Evolutionary conservation across 164 flowering plant species (phyloP), one percentile per base, ranked within the genome.

Genomic region (Aristolochia californica): DNA sequence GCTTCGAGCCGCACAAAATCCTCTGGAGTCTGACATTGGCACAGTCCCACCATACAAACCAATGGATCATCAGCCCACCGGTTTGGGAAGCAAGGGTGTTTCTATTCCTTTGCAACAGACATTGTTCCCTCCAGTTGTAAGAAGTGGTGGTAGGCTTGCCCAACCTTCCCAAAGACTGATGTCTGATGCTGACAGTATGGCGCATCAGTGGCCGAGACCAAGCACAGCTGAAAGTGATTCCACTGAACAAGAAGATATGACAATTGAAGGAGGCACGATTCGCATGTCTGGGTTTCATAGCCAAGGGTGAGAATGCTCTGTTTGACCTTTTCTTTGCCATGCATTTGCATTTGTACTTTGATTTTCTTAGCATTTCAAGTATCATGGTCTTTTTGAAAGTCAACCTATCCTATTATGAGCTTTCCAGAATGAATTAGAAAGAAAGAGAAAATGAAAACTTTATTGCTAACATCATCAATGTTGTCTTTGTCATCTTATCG

Each of bases 211-310:
- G 67, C 71, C 57, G 40, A 67, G 65, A 52, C 61, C 63, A 75
- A 67, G 69, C 60, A 80, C 75, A 17, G 15, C 55, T 16, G 63
- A 58, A 17, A 58, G 59, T 58, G 81, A 85, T 63, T 56, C 65
- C 49, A 75, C 62, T 52, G 78, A 76, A 24, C 83, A 60, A 30
- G 91, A 87, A 48, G 90, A 83, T 27, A 67, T 82, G 61, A 24
- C 70, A 16, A 64, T 93, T 64, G 97, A 89, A 81, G 95, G 88
- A 34, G 99, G 99, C 34, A 87, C 91, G 22, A 89, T 89, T 50
- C 86, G 74, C 70, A 66, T 93, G 25, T 83, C 97, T 43, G 86
- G 84, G 64, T 74, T 65, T 20, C 90, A 89, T 71, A 89, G 97
- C 38, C 82, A 84, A 63, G 95, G 82, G 99, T 93, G 65, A 62